Percentiles rank a stretch among this genome's conserved stretches.
Conservation (phyloP, 345 rosid species). For the Laguncularia racemosa region DNA sequence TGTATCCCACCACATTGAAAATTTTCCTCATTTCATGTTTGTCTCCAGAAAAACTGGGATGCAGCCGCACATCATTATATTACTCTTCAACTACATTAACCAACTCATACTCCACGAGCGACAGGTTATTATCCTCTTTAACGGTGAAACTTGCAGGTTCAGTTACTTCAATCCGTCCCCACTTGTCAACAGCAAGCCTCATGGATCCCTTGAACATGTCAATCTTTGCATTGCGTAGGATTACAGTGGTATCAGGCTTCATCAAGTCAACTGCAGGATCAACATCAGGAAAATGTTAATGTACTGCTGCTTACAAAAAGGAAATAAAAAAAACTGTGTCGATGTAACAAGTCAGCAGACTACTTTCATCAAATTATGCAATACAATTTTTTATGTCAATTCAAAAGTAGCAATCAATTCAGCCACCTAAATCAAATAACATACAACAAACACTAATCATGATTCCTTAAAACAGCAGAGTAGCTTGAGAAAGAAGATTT, state of each 20-base stretch:
- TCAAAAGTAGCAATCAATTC: no score
- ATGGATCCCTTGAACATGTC: conserved; percentile 17
- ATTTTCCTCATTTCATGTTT: neutral
- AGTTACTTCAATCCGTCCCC: conserved; percentile 12
- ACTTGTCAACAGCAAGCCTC: conserved; percentile 16
- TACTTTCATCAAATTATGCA: no score
- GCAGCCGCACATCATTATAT: neutral
- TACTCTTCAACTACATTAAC: conserved; percentile 14
- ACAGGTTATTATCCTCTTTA: conserved; percentile 13
- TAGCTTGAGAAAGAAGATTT: no score
- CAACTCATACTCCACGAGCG: conserved; percentile 13
- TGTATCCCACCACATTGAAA: neutral
- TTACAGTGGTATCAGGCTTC: conserved; percentile 6
- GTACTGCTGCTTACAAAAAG: no score
- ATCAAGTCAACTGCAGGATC: conserved; percentile 12
- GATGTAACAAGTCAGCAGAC: neutral
- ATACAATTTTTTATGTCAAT: no score
- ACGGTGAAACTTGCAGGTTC: conserved; percentile 6
- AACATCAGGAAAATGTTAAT: neutral
- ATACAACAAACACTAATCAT: no score
- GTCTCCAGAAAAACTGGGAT: neutral
- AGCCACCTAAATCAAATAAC: no score
- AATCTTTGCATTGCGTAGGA: conserved; percentile 12
- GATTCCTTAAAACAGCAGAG: no score
- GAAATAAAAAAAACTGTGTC: no score